phyloP scores from a whole-genome alignment of 2,329 filamentous ascomycete species.

The Fusarium graminum region DNA sequence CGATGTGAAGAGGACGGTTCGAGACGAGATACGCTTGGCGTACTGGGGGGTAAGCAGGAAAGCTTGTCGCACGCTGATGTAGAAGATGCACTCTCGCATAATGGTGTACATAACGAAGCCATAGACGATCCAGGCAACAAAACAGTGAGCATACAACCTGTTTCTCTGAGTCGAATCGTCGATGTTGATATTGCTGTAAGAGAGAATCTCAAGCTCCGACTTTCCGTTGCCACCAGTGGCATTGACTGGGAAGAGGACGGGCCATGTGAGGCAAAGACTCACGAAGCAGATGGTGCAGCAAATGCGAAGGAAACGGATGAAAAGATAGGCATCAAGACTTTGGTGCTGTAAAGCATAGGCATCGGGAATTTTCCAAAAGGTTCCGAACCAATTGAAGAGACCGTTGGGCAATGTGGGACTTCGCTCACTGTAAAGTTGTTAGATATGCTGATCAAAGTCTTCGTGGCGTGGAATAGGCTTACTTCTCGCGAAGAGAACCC shows the following conservation, averaged over 20 bases:
- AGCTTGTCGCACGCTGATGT: conserved; percentile 92
- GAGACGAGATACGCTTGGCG: conserved; percentile 85
- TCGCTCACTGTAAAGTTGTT: conserved; percentile 60
- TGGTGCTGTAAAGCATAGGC: conserved; percentile 87
- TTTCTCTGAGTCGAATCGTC: conserved; percentile 64
- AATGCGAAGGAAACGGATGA: conserved; percentile 86
- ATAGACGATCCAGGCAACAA: conserved; percentile 86
- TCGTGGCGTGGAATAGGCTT: conserved; percentile 43
- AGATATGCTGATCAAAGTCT: conserved; percentile 16
- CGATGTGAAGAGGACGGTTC: conserved; percentile 92
- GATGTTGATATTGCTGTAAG: conserved; percentile 59
- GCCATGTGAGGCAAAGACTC: conserved; percentile 86
- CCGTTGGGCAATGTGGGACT: conserved; percentile 68
- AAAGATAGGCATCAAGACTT: conserved; percentile 89
- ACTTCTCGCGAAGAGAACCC: conserved; percentile 64
- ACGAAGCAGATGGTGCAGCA: conserved; percentile 82
- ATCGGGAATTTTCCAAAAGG: conserved; percentile 75
- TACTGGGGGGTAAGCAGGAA: conserved; percentile 90
- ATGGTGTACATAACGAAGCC: conserved; percentile 90
- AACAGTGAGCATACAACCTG: conserved; percentile 83
- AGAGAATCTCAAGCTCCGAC: conserved; percentile 69
- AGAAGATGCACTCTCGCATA: conserved; percentile 90
- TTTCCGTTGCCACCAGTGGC: conserved; percentile 78
- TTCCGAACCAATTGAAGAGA: conserved; percentile 71
- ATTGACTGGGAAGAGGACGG: conserved; percentile 86